Conservation (phyloP, 257 asterid species). For the Avicennia marina region DNA sequence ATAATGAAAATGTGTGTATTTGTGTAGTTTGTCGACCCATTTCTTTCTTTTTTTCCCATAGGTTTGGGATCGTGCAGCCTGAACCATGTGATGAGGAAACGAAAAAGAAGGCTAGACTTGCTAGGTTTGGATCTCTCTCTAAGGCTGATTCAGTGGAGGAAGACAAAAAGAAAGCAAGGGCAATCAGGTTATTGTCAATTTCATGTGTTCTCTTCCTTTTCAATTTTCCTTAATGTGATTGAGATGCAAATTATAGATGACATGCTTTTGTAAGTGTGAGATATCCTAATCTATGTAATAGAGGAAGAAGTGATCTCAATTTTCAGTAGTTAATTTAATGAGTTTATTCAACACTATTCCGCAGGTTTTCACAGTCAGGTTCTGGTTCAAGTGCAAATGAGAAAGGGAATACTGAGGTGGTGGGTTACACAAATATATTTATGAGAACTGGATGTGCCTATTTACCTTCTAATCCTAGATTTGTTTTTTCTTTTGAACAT, state of each 20-base stretch:
- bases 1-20: background rate
- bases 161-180: conserved; percentile 48
- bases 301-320: background rate
- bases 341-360: background rate
- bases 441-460: background rate
- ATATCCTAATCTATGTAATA: background rate
- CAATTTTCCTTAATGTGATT: background rate
- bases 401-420: conserved; percentile 30
- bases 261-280: background rate
- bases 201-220: background rate
- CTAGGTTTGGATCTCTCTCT: conserved; percentile 48
- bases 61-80: conserved; percentile 57
- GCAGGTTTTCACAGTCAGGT: conserved; percentile 51
- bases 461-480: conserved; percentile 6
- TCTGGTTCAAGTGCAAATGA: conserved; percentile 32
- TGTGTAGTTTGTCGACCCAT: background rate
- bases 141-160: conserved; percentile 52
- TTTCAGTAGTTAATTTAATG: conserved; percentile 8
- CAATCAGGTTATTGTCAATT: conserved; percentile 43
- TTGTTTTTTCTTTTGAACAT: conserved; percentile 8
- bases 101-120: conserved; percentile 72
- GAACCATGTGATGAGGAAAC: conserved; percentile 50
- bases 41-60: conserved; percentile 14
- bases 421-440: conserved; percentile 17
- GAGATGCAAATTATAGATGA: too few relatives aligned